Conservation (phyloP, 108 stramenopile species). For the Cyclotella atomus region DNA sequence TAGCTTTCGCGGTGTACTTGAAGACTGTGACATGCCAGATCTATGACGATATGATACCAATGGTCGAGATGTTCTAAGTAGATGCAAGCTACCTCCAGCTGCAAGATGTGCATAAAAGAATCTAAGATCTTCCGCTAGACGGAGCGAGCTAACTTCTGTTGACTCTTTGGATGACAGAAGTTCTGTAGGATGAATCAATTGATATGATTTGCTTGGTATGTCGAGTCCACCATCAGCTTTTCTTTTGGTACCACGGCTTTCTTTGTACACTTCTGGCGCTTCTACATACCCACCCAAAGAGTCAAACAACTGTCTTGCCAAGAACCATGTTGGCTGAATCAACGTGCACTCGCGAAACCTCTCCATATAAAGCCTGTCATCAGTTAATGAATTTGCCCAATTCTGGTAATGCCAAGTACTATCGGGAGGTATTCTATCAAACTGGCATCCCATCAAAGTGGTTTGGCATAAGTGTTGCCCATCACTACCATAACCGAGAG, state of each 20-base stretch:
- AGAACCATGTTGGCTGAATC: slow-evolving; percentile 91
- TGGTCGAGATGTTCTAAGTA: slow-evolving; percentile 57
- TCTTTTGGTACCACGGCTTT: slow-evolving; percentile 8
- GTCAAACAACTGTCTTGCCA: slow-evolving; percentile 59
- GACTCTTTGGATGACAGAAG: not conserved
- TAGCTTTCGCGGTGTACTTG: slow-evolving; percentile 76
- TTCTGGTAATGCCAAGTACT: slow-evolving; percentile 88
- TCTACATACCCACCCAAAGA: slow-evolving; percentile 83
- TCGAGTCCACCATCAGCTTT: not conserved
- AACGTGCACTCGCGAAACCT: slow-evolving; percentile 88
- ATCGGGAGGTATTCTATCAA: slow-evolving; percentile 81
- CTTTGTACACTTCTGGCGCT: slow-evolving; percentile 34
- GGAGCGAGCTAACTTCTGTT: slow-evolving; percentile 43
- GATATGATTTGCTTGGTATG: slow-evolving; percentile 22
- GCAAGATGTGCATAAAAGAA: slow-evolving; percentile 85
- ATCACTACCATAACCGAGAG: slow-evolving; percentile 18
- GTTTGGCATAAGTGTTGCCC: slow-evolving; percentile 34
- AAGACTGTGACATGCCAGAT: slow-evolving; percentile 74
- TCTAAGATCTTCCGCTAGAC: slow-evolving; percentile 88
- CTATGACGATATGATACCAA: slow-evolving; percentile 87
- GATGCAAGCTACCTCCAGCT: slow-evolving; percentile 52
- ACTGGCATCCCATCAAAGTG: slow-evolving; percentile 80
- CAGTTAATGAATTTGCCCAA: slow-evolving; percentile 85
- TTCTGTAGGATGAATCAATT: slow-evolving; percentile 55
- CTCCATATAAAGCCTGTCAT: slow-evolving; percentile 79